These are phyloP conservation scores for Diplodia sapinea DNA, from an alignment of 2,329 filamentous ascomycete genomes.

Conservation along the genomic window DNA sequence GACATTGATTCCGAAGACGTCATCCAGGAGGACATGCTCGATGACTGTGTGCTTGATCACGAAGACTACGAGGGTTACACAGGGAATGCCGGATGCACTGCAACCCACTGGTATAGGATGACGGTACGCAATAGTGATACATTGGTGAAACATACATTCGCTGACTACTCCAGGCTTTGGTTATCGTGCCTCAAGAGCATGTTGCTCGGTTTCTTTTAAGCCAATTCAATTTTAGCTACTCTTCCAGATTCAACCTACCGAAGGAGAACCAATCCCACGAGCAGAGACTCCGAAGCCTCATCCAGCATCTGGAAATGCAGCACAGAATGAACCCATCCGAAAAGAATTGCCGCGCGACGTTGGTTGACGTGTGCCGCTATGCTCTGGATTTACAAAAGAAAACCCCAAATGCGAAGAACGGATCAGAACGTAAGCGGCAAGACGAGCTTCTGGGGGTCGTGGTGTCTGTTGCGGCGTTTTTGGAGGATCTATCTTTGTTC, in stretches of 20 bases:
- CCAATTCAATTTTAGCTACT: neutral
- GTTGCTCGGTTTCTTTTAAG: neutral
- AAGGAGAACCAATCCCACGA: neutral
- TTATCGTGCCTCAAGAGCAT: neutral
- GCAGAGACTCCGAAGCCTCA: neutral
- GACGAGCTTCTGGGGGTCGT: neutral
- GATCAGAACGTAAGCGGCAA: neutral
- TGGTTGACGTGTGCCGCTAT: neutral
- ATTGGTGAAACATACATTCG: neutral
- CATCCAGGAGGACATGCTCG: neutral
- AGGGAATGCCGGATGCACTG: neutral
- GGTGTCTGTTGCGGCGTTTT: neutral
- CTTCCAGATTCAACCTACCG: no score
- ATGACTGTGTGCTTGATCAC: neutral
- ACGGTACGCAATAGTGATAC: neutral
- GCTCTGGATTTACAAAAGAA: neutral
- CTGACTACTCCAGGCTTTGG: neutral
- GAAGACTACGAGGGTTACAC: neutral
- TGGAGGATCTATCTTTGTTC: neutral
- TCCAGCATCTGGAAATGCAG: neutral
- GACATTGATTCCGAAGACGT: neutral
- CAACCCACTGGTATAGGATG: neutral
- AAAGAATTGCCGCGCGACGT: neutral
- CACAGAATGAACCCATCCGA: neutral
- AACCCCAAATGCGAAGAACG: neutral